Base-by-base conservation (phyloP, 139 green algal species). In the Astrephomene gubernaculifera region DNA sequence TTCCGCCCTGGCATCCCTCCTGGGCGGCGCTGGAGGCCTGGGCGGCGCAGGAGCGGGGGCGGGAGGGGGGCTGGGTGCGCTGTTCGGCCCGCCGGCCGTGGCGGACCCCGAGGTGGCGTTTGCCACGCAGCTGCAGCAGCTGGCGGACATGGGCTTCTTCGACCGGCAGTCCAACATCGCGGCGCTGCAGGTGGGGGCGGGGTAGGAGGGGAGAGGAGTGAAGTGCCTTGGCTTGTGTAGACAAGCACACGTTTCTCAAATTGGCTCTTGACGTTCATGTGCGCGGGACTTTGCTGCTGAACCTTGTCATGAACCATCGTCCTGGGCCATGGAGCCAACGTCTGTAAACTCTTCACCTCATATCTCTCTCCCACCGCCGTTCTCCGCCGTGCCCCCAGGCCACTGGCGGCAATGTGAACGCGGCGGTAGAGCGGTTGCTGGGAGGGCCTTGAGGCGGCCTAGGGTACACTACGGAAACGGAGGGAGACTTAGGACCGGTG, bases 91-190 rank as follows among this genome's bases (percentile, higher is more conserved):
- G 2, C 31, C 91, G 22, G 90, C 91, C n/a, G 89, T 90, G 10
- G 92, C 91, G 8, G 90, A 98, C 87, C 93, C 94, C 1, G 94
- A 96, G 73, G 89, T 90, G 17, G 81, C 87, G 0, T 99, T 95
- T 69, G 95, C 93, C 9, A 81, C 90, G 35, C 97, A 99, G 93
- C 88, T 99, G 70, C 79, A 95, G 87, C 94, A 98, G 89, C 90
- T 99, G 83, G 36, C 76, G 24, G 96, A 97, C 79, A 99, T 99
- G 97, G 97, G 97, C 33, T 99, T 99, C 81, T 90, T 74, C 49
- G 93, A 99, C 78, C 85, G 86, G 0, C 81, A 70, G 14, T 36
- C 71, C 12, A 91, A 91, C 72, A 85, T 91, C 38, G 39, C 38
- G 0, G 87, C 87, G 65, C 65, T 89, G 41, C 84, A 89, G 79